Percentiles rank a stretch among this genome's conserved stretches.
Evolutionary conservation across 2,329 filamentous ascomycete genomes (phyloP).

Genomic region (Xylariaceae sp.): DNA sequence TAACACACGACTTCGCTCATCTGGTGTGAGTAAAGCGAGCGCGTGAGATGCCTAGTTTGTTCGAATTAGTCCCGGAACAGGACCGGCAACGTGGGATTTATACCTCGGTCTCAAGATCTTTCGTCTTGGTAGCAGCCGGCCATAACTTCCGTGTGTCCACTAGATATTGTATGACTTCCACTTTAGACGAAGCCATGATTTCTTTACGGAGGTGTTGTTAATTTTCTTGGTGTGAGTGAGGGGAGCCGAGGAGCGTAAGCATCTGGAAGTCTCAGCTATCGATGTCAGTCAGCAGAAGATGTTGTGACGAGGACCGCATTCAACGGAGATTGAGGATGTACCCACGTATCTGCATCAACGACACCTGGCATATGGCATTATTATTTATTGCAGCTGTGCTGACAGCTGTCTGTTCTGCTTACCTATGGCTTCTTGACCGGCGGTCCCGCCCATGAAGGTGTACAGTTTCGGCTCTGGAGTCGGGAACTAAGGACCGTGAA

Average conservation of each 20-base stretch:
- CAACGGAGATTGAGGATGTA: not conserved
- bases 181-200: constrained; percentile 28
- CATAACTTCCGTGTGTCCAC: constrained; percentile 56
- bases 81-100: constrained; percentile 20
- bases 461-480: no score
- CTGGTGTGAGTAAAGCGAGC: constrained; percentile 45
- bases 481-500: no score
- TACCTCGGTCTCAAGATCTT: constrained; percentile 43
- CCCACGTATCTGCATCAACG: not conserved
- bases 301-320: not conserved
- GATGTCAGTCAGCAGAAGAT: not conserved
- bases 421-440: no score
- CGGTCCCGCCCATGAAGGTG: no score
- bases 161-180: constrained; percentile 53
- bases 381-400: no score
- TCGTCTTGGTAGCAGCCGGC: constrained; percentile 46
- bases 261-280: not conserved
- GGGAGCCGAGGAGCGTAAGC: not conserved
- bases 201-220: not conserved
- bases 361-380: no score
- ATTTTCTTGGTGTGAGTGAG: not conserved
- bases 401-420: no score
- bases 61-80: not conserved
- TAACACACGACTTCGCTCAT: constrained; percentile 53
- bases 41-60: constrained; percentile 45